phyloP scores from a whole-genome alignment of 305 asterid genomes.

The Rubia peregrina region DNA sequence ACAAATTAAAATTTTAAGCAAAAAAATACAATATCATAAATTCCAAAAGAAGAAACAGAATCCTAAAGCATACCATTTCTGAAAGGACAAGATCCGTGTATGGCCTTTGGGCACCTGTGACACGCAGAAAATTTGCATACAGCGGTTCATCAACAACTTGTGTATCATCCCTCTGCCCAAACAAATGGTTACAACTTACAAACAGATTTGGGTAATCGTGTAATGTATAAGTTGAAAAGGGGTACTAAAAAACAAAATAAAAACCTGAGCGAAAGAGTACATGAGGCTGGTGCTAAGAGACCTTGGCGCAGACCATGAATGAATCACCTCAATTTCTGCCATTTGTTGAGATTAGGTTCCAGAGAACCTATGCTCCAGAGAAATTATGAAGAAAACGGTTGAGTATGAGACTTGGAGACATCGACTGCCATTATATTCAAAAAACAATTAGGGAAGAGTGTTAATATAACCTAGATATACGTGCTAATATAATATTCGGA shows the following conservation, averaged over 20 bases:
- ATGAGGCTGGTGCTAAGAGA: slow-evolving; percentile 64
- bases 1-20: background rate
- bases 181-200: slow-evolving; percentile 3
- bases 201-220: background rate
- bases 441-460: too few species aligned
- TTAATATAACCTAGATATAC: too few species aligned
- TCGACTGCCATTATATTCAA: too few species aligned
- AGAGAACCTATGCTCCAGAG: background rate
- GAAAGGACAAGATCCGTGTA: slow-evolving; percentile 57
- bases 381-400: background rate
- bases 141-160: slow-evolving; percentile 92
- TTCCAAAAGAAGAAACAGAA: background rate
- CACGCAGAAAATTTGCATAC: slow-evolving; percentile 50
- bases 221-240: background rate
- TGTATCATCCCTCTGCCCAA: slow-evolving; percentile 64
- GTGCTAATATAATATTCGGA: too few species aligned
- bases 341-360: background rate
- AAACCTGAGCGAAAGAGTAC: slow-evolving; percentile 79
- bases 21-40: background rate
- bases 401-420: background rate
- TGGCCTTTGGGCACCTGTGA: slow-evolving; percentile 64
- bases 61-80: slow-evolving; percentile 24
- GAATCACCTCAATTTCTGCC: slow-evolving; percentile 50
- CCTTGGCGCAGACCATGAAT: slow-evolving; percentile 71
- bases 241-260: background rate